phyloP scores from a whole-genome alignment of 441 rosid genomes.

The Mallotus japonicus region DNA sequence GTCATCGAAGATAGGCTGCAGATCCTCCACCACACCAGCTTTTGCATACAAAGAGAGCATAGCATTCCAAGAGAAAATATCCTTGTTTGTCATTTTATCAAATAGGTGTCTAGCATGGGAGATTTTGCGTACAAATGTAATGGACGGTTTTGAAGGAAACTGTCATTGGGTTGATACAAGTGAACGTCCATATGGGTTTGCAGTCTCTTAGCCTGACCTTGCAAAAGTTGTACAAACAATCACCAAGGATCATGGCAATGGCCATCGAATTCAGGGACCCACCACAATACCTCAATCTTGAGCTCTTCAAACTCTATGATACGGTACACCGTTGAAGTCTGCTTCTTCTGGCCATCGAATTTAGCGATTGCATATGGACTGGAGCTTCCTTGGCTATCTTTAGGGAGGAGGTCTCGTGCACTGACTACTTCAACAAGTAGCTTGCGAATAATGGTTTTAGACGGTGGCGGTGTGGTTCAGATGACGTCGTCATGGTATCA shows the following conservation, averaged over 20 bases:
- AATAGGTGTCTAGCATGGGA: constrained; percentile 45
- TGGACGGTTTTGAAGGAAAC: constrained; percentile 51
- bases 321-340: constrained; percentile 64
- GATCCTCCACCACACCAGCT: constrained; percentile 35
- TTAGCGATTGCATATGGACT: constrained; percentile 77
- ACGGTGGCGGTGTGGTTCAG: too few species aligned
- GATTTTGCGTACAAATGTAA: constrained; percentile 45
- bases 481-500: too few species aligned
- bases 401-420: too few species aligned
- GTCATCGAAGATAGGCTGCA: constrained; percentile 59
- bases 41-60: constrained; percentile 55
- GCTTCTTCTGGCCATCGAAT: constrained; percentile 73
- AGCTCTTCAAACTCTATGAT: constrained; percentile 81
- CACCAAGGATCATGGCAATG: too few species aligned
- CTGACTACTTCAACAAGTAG: too few species aligned
- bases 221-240: too few species aligned
- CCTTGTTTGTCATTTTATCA: constrained; percentile 50
- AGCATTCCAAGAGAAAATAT: constrained; percentile 58
- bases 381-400: constrained; percentile 90
- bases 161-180: constrained; percentile 36
- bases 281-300: constrained; percentile 77
- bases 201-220: constrained; percentile 48
- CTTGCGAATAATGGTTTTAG: too few species aligned
- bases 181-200: constrained; percentile 52
- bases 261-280: too few species aligned